A percentile compares a stretch with the other conserved stretches of the same genome.
phyloP scores from a whole-genome alignment of 2,329 filamentous ascomycete genomes.

The Penicillium crustosum region DNA sequence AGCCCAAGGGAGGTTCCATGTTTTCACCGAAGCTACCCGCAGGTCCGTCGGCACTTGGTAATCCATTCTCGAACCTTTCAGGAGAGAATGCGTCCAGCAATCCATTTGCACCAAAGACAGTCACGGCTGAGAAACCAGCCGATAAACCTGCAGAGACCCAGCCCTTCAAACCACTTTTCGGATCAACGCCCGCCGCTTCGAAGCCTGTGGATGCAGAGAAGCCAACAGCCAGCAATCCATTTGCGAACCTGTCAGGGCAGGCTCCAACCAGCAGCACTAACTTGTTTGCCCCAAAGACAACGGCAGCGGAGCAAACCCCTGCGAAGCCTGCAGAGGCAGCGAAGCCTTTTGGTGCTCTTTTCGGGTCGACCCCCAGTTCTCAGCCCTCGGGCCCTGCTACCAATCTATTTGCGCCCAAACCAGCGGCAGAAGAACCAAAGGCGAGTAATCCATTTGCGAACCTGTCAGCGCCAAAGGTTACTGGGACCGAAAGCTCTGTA shows the following conservation, averaged over 20 bases:
- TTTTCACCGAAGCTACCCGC: slow-evolving; percentile 10
- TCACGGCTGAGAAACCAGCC: not conserved
- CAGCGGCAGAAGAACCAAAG: slow-evolving; percentile 20
- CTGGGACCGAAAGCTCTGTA: slow-evolving; percentile 1
- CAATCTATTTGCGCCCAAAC: slow-evolving; percentile 24
- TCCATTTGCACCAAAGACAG: slow-evolving; percentile 7
- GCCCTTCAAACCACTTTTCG: slow-evolving; percentile 14
- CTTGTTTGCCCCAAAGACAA: slow-evolving; percentile 4
- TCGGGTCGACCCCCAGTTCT: slow-evolving; percentile 10
- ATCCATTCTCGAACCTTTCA: slow-evolving; percentile 16
- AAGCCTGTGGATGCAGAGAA: slow-evolving; percentile 3
- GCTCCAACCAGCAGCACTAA: slow-evolving; percentile 1
- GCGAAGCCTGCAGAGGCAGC: slow-evolving; percentile 4
- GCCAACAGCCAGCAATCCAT: slow-evolving; percentile 8
- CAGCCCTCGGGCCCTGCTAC: slow-evolving; percentile 39
- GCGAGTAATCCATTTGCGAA: slow-evolving; percentile 40
- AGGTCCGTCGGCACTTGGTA: not conserved
- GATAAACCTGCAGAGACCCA: slow-evolving; percentile 5
- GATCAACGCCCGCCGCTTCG: slow-evolving; percentile 2
- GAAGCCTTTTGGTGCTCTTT: slow-evolving; percentile 6
- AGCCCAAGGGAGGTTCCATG: slow-evolving; percentile 13
- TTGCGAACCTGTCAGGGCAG: slow-evolving; percentile 4
- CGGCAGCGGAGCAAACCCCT: not conserved
- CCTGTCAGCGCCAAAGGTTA: slow-evolving; percentile 3
- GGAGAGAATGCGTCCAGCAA: slow-evolving; percentile 5